Evolutionary conservation across 768 basidiomycete genomes (phyloP), one percentile per base, ranked within the genome.

Genomic region (Boletus patriciae): DNA sequence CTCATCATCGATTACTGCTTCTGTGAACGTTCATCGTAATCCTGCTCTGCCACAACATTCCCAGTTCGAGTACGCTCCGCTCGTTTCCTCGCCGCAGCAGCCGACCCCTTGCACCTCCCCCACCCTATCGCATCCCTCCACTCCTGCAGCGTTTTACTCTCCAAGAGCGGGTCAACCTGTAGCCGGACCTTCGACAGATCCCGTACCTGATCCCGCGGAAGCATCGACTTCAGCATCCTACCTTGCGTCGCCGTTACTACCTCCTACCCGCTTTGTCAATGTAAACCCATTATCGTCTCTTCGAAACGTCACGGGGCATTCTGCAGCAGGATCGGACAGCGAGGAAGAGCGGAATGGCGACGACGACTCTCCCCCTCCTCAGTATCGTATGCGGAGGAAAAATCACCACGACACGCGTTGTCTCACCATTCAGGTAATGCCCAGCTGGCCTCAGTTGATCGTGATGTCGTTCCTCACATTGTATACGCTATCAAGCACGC

Each of bases 371-470:
- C 68, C 73, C 10, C 57, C 62, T 8, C 57, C 61, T 10, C 68
- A 63, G 21, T 73, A 69, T 4, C 79, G 74, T 1, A 50, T 68
- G 38, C 80, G 79, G 58, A 77, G 88, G 23, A 67, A 63, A 19
- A 87, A 80, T 59, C 83, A 85, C 50, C 87, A 85, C 59, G 87
- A 88, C 68, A 82, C 66, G 41, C 80, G 83, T 12, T 83, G 82
- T 69, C 74, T 86, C 38, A 90, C 87, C 0, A 83, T 90, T 23
- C 83, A 88, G 66, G 88, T 87, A 69, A 61, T 75, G 57, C 37
- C 6, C 16, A 37, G 4, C 21, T 68, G 13, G 31, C 18, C 46
- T 34, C 23, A 11, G 50, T 25, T 15, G 45, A 31, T 16, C 8
- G 4, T 2, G 4, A 25, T 36, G 44, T 23, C 2, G 15, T 37